Base-by-base conservation (phyloP, 257 asterid genomes). In the Solanum chiquidenum region DNA sequence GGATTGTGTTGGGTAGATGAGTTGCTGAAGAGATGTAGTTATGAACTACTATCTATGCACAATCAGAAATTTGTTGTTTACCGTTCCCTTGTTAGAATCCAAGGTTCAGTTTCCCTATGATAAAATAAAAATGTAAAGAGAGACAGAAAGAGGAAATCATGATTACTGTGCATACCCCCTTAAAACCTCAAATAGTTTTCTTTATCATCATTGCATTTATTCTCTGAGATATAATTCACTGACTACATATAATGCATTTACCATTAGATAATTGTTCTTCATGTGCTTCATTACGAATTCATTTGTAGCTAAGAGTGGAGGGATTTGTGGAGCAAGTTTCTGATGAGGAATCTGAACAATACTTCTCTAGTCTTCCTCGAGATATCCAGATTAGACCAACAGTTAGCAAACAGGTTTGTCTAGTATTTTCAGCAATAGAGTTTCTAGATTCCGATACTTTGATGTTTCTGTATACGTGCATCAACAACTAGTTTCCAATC, bases 371-470 rank as follows among this genome's bases (percentile, higher is more conserved):
- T 90, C 98, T 95, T 80, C 96, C 97, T 40, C 92, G 93, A 91
- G 98, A 96, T 86, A 93, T 94, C 91, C 96, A 92, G 90, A 94
- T 95, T 89, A 95, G 98, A 76, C 96, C 98, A 83, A 92, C 94
- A 79, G 94, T 94, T 89, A 94, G 98, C 95, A 90, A 93, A 83
- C 98, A 95, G 98, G 98, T 95, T 90, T 40, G 27, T 12, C 75
- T 46, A 37, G 8, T 35, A 5, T 79, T 38, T 42, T 86, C 72
- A 89, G 60, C 62, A 49, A 46, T 83, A 37, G 69, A 66, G 34
- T 80, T 74, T 76, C 83, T 77, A 25, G 34, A 27, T 86, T 46
- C 64, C 72, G 3, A 42, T 44, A 38, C 35, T 71, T 34, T 74
- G 85, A 62, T 86, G 58, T 52, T 86, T 86, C 68, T 40, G 29